These are phyloP conservation scores for Cicer chorassanicum DNA, from an alignment of 306 rosid genomes.

Conservation along the genomic window DNA sequence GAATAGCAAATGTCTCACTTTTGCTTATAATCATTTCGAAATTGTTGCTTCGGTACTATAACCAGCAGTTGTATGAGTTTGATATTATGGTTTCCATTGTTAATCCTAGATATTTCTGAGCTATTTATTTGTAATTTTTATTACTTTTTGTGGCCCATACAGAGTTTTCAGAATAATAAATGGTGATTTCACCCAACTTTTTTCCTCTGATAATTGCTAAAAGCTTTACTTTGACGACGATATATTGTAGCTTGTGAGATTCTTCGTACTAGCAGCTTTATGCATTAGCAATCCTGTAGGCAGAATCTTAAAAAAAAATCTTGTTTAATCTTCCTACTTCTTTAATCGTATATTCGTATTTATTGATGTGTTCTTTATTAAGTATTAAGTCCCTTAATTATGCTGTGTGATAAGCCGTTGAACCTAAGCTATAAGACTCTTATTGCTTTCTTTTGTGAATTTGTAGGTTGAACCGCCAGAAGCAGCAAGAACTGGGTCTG, in stretches of 20 bases:
- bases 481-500: slow-evolving; percentile 77
- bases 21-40: slow-evolving; percentile 30
- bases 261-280: slow-evolving; percentile 14
- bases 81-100: slow-evolving; percentile 25
- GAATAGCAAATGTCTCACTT: slow-evolving; percentile 19
- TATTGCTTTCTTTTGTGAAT: slow-evolving; percentile 23
- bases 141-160: slow-evolving; percentile 15
- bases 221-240: slow-evolving; percentile 15
- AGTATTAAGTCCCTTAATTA: slow-evolving; percentile 15
- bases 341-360: not conserved
- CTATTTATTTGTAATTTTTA: slow-evolving; percentile 17
- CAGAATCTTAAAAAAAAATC: not conserved
- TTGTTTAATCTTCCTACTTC: slow-evolving; percentile 16
- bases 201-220: slow-evolving; percentile 33
- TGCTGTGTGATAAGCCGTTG: slow-evolving; percentile 34
- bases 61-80: slow-evolving; percentile 16
- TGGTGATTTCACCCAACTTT: not conserved
- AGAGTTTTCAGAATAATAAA: slow-evolving; percentile 4
- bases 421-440: slow-evolving; percentile 33
- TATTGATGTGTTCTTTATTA: slow-evolving; percentile 33
- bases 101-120: slow-evolving; percentile 32
- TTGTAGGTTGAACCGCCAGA: slow-evolving; percentile 84
- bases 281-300: slow-evolving; percentile 28
- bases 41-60: slow-evolving; percentile 18
- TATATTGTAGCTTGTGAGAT: slow-evolving; percentile 15